These are phyloP conservation scores for Sparassis latifolia DNA, from an alignment of 1,284 basidiomycete genomes.

Conservation along the genomic window DNA sequence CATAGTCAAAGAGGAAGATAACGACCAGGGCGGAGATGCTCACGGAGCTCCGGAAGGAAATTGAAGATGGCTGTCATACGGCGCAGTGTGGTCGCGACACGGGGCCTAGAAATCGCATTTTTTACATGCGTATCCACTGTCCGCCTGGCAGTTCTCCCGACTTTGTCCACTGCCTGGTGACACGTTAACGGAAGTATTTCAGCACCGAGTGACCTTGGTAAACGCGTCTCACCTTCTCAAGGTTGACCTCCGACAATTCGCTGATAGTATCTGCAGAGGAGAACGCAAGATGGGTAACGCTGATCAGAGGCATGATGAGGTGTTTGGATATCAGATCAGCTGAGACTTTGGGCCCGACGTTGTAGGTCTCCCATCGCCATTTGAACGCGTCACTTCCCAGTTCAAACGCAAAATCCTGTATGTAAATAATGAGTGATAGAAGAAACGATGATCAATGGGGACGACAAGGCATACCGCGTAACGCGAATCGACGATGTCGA, in stretches of 20 bases:
- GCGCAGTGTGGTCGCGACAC: constrained; percentile 54
- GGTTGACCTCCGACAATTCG: constrained; percentile 46
- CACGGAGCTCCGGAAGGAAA: constrained; percentile 56
- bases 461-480: constrained; percentile 45
- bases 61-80: constrained; percentile 67
- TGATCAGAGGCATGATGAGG: constrained; percentile 69
- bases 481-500: constrained; percentile 48
- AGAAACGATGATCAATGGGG: not conserved
- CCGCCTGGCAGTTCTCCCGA: constrained; percentile 59
- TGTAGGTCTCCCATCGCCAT: constrained; percentile 73
- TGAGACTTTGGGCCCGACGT: constrained; percentile 53
- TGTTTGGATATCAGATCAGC: constrained; percentile 69
- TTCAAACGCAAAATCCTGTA: constrained; percentile 60
- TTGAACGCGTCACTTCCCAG: constrained; percentile 53
- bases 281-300: constrained; percentile 59
- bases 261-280: constrained; percentile 48
- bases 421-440: constrained; percentile 5
- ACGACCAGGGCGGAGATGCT: constrained; percentile 21
- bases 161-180: constrained; percentile 56
- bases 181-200: constrained; percentile 7
- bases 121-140: constrained; percentile 64
- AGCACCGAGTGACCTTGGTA: not conserved
- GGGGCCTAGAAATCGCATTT: constrained; percentile 60
- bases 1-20: no score
- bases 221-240: constrained; percentile 50